Evolutionary conservation across 139 green algal genomes (phyloP).

Genomic region (Limnomonas spitsbergensis): DNA sequence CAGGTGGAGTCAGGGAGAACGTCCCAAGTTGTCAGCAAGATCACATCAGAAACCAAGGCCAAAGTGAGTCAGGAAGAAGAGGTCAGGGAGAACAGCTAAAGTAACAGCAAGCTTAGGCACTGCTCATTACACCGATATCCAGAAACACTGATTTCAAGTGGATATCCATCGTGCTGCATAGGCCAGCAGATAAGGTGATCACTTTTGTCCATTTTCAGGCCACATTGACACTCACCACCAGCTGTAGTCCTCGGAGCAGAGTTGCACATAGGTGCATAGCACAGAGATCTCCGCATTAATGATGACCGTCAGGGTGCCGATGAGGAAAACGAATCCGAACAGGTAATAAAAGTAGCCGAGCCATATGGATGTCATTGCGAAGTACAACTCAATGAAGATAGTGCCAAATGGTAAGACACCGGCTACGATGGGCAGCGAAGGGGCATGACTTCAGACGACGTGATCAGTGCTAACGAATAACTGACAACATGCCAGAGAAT

Average conservation of each 20-base stretch:
- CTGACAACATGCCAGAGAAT: no score
- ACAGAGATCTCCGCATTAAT: slow-evolving; percentile 83
- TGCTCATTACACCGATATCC: no score
- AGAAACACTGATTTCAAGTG: no score
- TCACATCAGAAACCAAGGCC: no score
- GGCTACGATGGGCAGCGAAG: slow-evolving; percentile 31
- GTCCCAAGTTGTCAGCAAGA: no score
- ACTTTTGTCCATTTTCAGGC: not conserved
- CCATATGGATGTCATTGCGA: slow-evolving; percentile 87
- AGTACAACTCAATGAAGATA: slow-evolving; percentile 96
- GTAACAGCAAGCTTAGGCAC: not conserved
- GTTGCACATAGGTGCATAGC: slow-evolving; percentile 83
- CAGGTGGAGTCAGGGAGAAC: no score
- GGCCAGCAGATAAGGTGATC: no score
- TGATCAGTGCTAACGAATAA: no score
- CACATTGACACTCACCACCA: slow-evolving; percentile 77
- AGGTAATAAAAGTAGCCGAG: slow-evolving; percentile 96
- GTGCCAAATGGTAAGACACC: slow-evolving; percentile 93
- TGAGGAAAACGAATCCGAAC: slow-evolving; percentile 87
- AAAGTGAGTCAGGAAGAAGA: no score
- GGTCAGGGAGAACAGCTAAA: not conserved
- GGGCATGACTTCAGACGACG: not conserved
- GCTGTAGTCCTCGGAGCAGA: slow-evolving; percentile 88
- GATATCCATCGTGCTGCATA: no score
- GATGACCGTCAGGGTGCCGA: slow-evolving; percentile 77